phyloP scores from a whole-genome alignment of 2,329 filamentous ascomycete genomes.

The Tolypocladium ophioglossoides region DNA sequence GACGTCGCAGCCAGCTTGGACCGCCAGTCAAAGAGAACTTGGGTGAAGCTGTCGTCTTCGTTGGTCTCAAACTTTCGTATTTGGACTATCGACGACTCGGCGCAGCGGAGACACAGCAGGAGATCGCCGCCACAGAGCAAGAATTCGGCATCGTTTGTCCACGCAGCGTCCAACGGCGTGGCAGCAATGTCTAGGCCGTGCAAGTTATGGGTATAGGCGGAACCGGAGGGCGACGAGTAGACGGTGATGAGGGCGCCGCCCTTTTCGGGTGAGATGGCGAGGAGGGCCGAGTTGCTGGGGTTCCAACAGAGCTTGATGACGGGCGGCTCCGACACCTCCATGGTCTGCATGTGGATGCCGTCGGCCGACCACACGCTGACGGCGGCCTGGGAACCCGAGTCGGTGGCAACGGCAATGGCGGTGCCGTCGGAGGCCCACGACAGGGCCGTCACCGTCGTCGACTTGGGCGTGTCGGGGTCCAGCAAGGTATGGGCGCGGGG shows the following conservation, averaged over 20 bases:
- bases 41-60: slow-evolving; percentile 41
- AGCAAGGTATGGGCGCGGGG: slow-evolving; percentile 30
- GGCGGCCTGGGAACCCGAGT: slow-evolving; percentile 38
- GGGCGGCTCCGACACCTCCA: slow-evolving; percentile 49
- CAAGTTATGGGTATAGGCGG: slow-evolving; percentile 36
- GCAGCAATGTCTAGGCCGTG: slow-evolving; percentile 37
- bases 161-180: slow-evolving; percentile 46
- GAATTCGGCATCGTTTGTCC: slow-evolving; percentile 49
- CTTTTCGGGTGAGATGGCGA: slow-evolving; percentile 46
- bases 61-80: slow-evolving; percentile 40
- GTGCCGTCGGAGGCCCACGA: slow-evolving; percentile 49
- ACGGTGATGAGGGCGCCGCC: slow-evolving; percentile 45
- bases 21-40: slow-evolving; percentile 44
- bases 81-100: slow-evolving; percentile 33
- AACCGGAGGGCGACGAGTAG: slow-evolving; percentile 33
- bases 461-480: slow-evolving; percentile 40
- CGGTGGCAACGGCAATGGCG: slow-evolving; percentile 47
- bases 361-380: slow-evolving; percentile 47
- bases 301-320: slow-evolving; percentile 54
- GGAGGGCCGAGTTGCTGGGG: slow-evolving; percentile 39
- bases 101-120: slow-evolving; percentile 37
- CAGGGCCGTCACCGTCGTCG: slow-evolving; percentile 46
- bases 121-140: slow-evolving; percentile 47
- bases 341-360: slow-evolving; percentile 39
- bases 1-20: slow-evolving; percentile 47